Evolutionary conservation across 116 monocot species (phyloP).

Genomic region (Phalaenopsis hybrid): DNA sequence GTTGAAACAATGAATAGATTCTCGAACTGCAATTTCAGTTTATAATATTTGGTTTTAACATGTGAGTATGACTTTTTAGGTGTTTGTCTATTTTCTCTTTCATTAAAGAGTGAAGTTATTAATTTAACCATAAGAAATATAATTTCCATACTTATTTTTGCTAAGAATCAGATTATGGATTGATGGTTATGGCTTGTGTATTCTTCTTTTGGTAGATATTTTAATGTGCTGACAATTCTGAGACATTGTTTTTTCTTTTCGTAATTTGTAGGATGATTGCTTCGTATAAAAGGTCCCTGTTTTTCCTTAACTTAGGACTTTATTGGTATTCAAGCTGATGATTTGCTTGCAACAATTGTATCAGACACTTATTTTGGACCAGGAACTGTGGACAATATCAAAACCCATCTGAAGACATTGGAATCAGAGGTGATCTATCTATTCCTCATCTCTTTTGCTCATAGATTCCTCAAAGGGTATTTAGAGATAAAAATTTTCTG

Average conservation of each 20-base stretch:
- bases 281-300: background rate
- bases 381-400: conserved; percentile 86
- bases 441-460: background rate
- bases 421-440: conserved; percentile 55
- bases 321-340: background rate
- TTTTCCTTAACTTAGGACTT: background rate
- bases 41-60: background rate
- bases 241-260: background rate
- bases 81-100: background rate
- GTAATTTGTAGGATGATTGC: background rate
- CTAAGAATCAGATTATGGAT: background rate
- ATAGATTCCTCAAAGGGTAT: background rate
- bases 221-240: background rate
- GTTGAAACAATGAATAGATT: background rate
- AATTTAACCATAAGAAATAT: background rate
- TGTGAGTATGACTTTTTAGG: background rate
- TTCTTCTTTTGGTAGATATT: background rate
- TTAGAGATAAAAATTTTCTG: background rate
- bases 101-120: background rate
- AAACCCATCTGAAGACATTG: conserved; percentile 62
- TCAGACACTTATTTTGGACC: conserved; percentile 88
- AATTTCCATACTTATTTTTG: background rate
- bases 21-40: background rate
- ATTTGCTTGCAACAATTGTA: conserved; percentile 7
- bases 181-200: background rate